Base-by-base conservation (phyloP, 345 rosid species). In the Mallotus nudiflorus region DNA sequence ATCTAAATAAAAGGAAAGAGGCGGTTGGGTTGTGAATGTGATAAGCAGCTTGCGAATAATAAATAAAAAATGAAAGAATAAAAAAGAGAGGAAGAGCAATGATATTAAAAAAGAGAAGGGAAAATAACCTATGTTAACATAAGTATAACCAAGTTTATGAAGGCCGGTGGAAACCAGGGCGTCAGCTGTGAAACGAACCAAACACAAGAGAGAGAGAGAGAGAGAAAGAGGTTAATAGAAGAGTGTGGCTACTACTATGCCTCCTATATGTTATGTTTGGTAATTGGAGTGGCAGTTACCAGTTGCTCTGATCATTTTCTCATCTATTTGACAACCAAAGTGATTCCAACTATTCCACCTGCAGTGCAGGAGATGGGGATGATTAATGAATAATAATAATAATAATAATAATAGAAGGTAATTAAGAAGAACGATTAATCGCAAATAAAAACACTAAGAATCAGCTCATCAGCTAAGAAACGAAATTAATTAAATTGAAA, bases 321-420 rank as follows among this genome's bases (percentile, higher is more conserved):
- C 99, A 37, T 83, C 73, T 65, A 95, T 88, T 20, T 73, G 62
- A 77, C 97, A 95, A 51, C 51, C 15, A 62, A 90, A 92, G 80
- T 95, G 98, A 63, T 95, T 95, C 98, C 99, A 95, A 75, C 98
- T 92, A 60, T 89, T 95, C 99, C 98, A 95, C 71, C 98, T 95
- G n/a, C n/a, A 68, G 37, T 15, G n/a, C n/a, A 33, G 51, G 53
- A 28, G 9, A 9, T 3, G 37, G 9, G n/a, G 3, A 9, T 42
- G 18, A 53, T 20, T 8, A 45, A 45, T 20, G 22, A 12, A 22
- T n/a, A 42, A 12, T 42, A 4, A 42, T 8, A 9, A 42, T 42
- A 4, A 39, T 39, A 39, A 4, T 39, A 39, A 39, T 4, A 39
- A 4, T 39, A 39, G 42, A 39, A 39, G 9, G 42, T 39, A 39